Conservation (phyloP, 2,329 filamentous ascomycete genomes). For the Phialocephala sp. region DNA sequence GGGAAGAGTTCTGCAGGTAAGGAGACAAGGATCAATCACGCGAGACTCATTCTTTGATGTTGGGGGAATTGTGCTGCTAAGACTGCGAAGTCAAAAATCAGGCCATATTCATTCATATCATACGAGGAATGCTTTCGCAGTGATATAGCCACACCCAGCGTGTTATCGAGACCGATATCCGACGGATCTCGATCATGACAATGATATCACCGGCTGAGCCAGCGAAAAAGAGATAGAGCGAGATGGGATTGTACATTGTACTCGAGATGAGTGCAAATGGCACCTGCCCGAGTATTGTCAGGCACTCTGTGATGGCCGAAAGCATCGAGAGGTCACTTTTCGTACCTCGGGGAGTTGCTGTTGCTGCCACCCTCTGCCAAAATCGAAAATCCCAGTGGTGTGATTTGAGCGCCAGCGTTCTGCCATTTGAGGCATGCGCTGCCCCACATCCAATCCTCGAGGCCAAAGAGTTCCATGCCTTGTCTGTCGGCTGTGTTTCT, state of each 20-base stretch:
- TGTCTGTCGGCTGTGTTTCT: background rate
- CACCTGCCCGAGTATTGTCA: too few relatives aligned
- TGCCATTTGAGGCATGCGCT: background rate
- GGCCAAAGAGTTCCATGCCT: background rate
- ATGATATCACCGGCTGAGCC: background rate
- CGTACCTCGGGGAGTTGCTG: too few relatives aligned
- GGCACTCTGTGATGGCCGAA: too few relatives aligned
- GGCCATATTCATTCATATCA: too few relatives aligned
- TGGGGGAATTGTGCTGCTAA: constrained; percentile 5
- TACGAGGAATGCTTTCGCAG: too few relatives aligned
- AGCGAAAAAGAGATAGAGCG: background rate
- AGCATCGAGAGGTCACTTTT: too few relatives aligned
- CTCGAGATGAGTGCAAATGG: background rate
- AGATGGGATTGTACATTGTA: constrained; percentile 6
- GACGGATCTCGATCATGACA: too few relatives aligned
- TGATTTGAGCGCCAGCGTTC: background rate
- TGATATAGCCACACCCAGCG: too few relatives aligned
- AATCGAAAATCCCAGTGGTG: background rate
- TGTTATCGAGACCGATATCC: background rate
- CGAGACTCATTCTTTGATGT: background rate
- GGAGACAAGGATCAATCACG: constrained; percentile 17
- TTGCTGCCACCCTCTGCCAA: background rate
- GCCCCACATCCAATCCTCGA: background rate
- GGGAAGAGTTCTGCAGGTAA: constrained; percentile 12
- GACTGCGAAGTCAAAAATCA: background rate